phyloP scores from a whole-genome alignment of 1,139 yeast species.

The Candida sanyaensis region DNA sequence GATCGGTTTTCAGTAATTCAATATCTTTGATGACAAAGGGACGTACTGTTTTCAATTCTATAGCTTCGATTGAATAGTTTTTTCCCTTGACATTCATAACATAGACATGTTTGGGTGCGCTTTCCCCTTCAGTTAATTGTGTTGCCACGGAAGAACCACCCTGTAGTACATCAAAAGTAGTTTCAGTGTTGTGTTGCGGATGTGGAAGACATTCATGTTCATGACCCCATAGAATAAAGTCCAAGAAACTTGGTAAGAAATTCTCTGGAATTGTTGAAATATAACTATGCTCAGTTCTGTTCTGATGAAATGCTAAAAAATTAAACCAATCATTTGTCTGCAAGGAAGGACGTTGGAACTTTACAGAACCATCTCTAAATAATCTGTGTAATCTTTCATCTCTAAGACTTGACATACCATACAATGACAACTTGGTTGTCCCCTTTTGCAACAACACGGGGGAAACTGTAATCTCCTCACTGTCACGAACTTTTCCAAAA shows the following conservation, averaged over 20 bases:
- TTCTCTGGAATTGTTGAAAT: conserved; percentile 84
- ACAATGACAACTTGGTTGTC: conserved; percentile 74
- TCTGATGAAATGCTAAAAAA: conserved; percentile 89
- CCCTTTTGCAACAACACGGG: conserved; percentile 88
- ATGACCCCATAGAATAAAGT: conserved; percentile 94
- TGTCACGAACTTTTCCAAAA: conserved; percentile 80
- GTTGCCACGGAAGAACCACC: conserved; percentile 97
- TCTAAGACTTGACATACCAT: conserved; percentile 85
- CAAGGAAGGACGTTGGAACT: conserved; percentile 69
- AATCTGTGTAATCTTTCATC: conserved; percentile 87
- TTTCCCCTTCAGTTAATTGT: conserved; percentile 83
- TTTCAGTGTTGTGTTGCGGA: conserved; percentile 63
- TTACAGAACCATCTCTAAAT: conserved; percentile 78
- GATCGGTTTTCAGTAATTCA: conserved; percentile 51
- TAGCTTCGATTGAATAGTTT: conserved; percentile 62
- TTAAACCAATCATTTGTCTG: conserved; percentile 76
- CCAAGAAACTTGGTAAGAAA: conserved; percentile 77
- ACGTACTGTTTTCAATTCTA: conserved; percentile 71
- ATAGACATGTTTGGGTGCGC: conserved; percentile 72
- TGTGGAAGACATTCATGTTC: conserved; percentile 92
- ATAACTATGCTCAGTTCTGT: conserved; percentile 75
- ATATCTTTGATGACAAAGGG: conserved; percentile 80
- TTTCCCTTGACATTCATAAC: conserved; percentile 63
- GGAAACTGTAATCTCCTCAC: conserved; percentile 71
- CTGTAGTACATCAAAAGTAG: conserved; percentile 78